Percentiles rank a stretch among this genome's conserved stretches.
Evolutionary conservation across 257 asterid genomes (phyloP).

Genomic region (Striga asiatica): DNA sequence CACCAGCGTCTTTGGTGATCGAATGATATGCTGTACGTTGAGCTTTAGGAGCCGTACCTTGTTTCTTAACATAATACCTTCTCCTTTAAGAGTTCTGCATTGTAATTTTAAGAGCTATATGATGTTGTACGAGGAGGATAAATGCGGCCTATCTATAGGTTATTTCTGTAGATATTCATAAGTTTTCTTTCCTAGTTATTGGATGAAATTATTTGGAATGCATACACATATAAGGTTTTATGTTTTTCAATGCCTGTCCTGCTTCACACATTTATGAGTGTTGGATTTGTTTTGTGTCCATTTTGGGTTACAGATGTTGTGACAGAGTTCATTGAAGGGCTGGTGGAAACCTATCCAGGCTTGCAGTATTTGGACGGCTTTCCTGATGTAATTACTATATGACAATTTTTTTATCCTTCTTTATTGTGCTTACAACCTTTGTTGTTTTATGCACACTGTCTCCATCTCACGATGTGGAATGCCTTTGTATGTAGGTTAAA

Average conservation of each 20-base stretch:
- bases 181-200: background rate
- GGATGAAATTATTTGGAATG: constrained; percentile 5
- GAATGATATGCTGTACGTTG: background rate
- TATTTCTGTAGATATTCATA: too few species aligned
- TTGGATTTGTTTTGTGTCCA: constrained; percentile 8
- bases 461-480: constrained; percentile 10
- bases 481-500: constrained; percentile 48
- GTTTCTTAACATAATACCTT: too few species aligned
- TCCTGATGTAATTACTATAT: constrained; percentile 48
- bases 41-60: background rate
- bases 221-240: background rate
- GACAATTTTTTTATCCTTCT: background rate
- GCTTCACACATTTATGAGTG: background rate
- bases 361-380: constrained; percentile 97
- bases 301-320: constrained; percentile 73
- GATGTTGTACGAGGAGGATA: too few species aligned
- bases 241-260: background rate
- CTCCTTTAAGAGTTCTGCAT: constrained; percentile 5
- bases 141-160: too few species aligned
- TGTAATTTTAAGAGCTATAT: too few species aligned
- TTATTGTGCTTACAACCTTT: too few species aligned
- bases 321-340: constrained; percentile 91
- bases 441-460: background rate
- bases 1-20: background rate
- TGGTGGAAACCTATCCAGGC: constrained; percentile 86